These are phyloP conservation scores for Metarhizium sp. DNA, from an alignment of 2,329 filamentous ascomycete species.

Conservation along the genomic window DNA sequence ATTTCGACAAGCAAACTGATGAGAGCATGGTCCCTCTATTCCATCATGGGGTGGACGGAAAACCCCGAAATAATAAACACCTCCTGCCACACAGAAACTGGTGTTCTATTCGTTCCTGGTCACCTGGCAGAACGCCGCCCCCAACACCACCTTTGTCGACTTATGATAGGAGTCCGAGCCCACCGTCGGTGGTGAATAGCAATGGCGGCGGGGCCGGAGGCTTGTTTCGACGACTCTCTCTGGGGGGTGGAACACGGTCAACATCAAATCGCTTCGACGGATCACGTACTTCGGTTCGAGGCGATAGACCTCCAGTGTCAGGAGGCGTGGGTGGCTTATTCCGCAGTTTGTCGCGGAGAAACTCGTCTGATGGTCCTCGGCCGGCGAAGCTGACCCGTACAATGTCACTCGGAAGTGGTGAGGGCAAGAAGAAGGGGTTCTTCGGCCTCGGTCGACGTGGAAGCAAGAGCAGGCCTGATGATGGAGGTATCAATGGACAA, in stretches of 20 bases:
- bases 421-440: constrained; percentile 32
- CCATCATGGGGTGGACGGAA: constrained; percentile 78
- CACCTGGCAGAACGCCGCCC: constrained; percentile 66
- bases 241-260: constrained; percentile 16
- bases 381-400: constrained; percentile 42
- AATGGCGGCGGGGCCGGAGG: constrained; percentile 18
- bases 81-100: constrained; percentile 87
- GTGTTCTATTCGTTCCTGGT: constrained; percentile 84
- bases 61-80: constrained; percentile 81
- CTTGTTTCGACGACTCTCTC: constrained; percentile 36
- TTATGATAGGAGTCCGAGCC: constrained; percentile 32
- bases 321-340: constrained; percentile 32
- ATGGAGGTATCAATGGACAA: constrained; percentile 46
- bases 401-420: constrained; percentile 49
- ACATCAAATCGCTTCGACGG: constrained; percentile 27
- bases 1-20: constrained; percentile 69
- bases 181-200: constrained; percentile 15
- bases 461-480: constrained; percentile 30
- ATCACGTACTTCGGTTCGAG: constrained; percentile 26
- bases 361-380: constrained; percentile 25
- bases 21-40: constrained; percentile 97
- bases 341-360: constrained; percentile 32
- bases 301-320: constrained; percentile 41
- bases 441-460: constrained; percentile 34
- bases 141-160: constrained; percentile 51